These are phyloP conservation scores for Cytospora chrysosperma DNA, from an alignment of 2,329 filamentous ascomycete genomes.

Conservation along the genomic window DNA sequence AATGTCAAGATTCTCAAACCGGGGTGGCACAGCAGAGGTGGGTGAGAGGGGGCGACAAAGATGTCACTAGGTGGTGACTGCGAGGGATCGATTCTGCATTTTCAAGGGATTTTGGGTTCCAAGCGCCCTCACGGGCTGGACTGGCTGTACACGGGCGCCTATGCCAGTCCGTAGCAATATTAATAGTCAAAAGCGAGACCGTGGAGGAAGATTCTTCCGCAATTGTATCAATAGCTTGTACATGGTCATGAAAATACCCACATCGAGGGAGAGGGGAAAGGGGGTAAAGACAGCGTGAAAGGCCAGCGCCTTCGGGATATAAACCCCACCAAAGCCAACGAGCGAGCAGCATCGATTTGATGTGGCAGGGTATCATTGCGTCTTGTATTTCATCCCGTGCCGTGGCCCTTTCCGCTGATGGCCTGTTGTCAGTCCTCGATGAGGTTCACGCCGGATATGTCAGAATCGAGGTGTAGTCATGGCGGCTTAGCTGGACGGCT, in stretches of 20 bases:
- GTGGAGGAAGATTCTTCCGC: neutral
- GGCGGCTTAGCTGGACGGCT: no score
- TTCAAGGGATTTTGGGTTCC: neutral
- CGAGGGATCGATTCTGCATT: neutral
- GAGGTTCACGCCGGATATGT: no score
- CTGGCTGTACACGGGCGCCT: neutral
- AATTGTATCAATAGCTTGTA: neutral
- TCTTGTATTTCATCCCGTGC: no score
- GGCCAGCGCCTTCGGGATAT: no score
- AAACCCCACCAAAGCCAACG: no score
- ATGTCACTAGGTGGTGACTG: neutral
- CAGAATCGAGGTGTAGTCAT: no score
- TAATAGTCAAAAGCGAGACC: neutral
- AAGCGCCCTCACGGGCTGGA: constrained; percentile 2
- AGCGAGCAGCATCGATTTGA: no score
- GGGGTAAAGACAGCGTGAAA: no score
- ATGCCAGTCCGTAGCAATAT: neutral
- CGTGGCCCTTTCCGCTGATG: no score
- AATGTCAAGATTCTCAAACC: neutral
- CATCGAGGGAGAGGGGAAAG: no score
- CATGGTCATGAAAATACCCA: neutral
- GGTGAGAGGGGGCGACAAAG: neutral
- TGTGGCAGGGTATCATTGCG: no score
- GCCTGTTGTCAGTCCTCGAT: no score
- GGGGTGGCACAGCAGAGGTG: neutral